Evolutionary conservation across 2,329 filamentous ascomycete species (phyloP), one percentile per base, ranked within the genome.

Genomic region (Lanzia echinophila): DNA sequence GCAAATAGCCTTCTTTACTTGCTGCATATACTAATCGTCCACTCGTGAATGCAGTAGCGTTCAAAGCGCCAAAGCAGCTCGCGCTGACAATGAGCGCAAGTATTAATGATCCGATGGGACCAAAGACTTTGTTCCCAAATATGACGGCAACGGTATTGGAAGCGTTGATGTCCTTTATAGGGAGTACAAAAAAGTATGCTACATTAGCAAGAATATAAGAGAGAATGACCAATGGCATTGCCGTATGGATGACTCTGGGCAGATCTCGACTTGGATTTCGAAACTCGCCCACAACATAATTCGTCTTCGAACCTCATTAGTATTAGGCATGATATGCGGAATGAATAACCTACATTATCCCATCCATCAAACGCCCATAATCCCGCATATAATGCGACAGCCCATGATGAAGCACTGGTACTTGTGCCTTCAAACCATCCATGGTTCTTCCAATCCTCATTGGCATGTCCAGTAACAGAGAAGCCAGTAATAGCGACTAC

Each of bases 331-430:
- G 17, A 6, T 15, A 24, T 36, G 31, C n/a, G 52, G 28, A 6
- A 22, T 24, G 42, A 10, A 10, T n/a, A 47, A 76, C 86, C 74
- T 73, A 94, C 90, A 70, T 99, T 99, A 68, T 99, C 94, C 94
- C 94, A 99, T 31, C 94, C 94, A 68, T 99, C 94, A 71, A 94
- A 99, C 1, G 94, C 94, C 94, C 94, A 99, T 5, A 99, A 78
- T 8, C 94, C 94, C 15, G 90, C 92, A 69, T 99, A 99, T 45
- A 99, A 73, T 0, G 94, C 94, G 45, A 99, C 87, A 3, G 94
- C 94, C 88, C 91, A 97, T 61, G 84, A 85, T 45, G 87, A 95
- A 48, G 87, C 78, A 67, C 91, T 87, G 13, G 77, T 82, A 59
- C 81, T 89, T 4, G 92, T 96, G 54, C 86, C 85, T 52, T 90